Percentiles rank a stretch among this genome's conserved stretches.
phyloP scores from a whole-genome alignment of 129 eudicot species.

The Lonicera japonica region DNA sequence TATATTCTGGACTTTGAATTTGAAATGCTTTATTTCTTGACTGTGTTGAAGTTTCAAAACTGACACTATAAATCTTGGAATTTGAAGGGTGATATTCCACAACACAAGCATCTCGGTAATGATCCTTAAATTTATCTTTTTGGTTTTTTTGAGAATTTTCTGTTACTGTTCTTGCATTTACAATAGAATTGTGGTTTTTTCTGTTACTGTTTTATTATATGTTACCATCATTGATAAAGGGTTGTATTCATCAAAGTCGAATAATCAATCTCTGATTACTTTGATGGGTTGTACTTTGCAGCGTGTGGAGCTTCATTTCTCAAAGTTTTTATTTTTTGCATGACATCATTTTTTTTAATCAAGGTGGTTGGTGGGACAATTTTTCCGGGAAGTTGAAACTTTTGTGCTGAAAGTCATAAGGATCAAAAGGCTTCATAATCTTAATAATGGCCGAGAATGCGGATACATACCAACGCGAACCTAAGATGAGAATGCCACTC shows the following conservation, averaged over 20 bases:
- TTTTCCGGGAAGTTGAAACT: constrained; percentile 1
- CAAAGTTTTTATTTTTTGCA: background rate
- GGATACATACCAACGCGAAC: constrained; percentile 18
- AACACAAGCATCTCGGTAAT: too few relatives aligned
- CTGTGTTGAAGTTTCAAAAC: too few relatives aligned
- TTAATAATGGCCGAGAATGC: constrained; percentile 30
- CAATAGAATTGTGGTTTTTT: background rate
- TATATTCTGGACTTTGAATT: too few relatives aligned
- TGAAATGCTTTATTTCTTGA: too few relatives aligned
- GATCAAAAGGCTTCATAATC: background rate
- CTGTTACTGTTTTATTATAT: too few relatives aligned
- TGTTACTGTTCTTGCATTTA: background rate
- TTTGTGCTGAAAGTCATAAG: too few relatives aligned
- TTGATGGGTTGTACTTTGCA: constrained; percentile 4
- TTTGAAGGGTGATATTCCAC: too few relatives aligned
- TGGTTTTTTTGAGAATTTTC: too few relatives aligned
- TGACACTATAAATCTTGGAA: too few relatives aligned
- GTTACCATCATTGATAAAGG: background rate
- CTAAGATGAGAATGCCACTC: constrained; percentile 13
- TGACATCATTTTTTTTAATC: background rate
- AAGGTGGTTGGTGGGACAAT: background rate
- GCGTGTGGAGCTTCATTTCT: background rate
- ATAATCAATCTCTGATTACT: background rate
- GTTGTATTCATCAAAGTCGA: background rate
- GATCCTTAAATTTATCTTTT: too few relatives aligned